phyloP scores from a whole-genome alignment of 140 eudicot genomes.

The Anethum foeniculum region DNA sequence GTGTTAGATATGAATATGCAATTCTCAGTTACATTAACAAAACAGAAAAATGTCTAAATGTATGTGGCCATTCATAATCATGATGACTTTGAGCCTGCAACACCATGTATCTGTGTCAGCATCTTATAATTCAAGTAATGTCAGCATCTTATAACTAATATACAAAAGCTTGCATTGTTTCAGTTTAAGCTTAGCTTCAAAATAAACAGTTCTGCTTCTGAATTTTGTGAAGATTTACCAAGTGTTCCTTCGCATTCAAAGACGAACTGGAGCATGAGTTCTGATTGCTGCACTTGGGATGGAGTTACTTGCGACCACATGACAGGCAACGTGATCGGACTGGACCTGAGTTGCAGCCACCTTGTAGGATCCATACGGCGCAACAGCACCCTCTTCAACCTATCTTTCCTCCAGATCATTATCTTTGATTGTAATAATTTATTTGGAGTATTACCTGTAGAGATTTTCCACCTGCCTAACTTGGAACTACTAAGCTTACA shows the following conservation, averaged over 20 bases:
- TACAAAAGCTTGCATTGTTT: constrained; percentile 5
- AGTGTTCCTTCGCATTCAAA: constrained; percentile 14
- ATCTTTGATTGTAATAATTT: constrained; percentile 18
- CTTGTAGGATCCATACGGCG: constrained; percentile 30
- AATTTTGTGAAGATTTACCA: neutral
- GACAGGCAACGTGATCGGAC: constrained; percentile 25
- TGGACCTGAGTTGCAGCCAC: constrained; percentile 30
- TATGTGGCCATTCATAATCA: neutral
- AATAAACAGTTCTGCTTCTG: neutral
- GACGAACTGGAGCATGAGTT: constrained; percentile 29
- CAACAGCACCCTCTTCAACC: constrained; percentile 30
- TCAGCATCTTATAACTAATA: neutral
- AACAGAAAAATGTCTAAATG: neutral
- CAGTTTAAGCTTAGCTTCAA: constrained; percentile 1
- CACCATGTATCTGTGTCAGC: neutral
- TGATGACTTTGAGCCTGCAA: neutral
- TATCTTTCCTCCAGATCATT: constrained; percentile 31
- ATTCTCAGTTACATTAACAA: neutral
- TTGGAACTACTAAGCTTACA: constrained; percentile 15
- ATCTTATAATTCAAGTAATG: neutral
- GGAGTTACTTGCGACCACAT: constrained; percentile 23
- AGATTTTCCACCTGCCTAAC: constrained; percentile 20
- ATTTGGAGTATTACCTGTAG: constrained; percentile 22
- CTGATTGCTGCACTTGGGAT: constrained; percentile 44
- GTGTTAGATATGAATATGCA: neutral